phyloP scores from a whole-genome alignment of 2,329 filamentous ascomycete species.

The Diaporthe batatas region DNA sequence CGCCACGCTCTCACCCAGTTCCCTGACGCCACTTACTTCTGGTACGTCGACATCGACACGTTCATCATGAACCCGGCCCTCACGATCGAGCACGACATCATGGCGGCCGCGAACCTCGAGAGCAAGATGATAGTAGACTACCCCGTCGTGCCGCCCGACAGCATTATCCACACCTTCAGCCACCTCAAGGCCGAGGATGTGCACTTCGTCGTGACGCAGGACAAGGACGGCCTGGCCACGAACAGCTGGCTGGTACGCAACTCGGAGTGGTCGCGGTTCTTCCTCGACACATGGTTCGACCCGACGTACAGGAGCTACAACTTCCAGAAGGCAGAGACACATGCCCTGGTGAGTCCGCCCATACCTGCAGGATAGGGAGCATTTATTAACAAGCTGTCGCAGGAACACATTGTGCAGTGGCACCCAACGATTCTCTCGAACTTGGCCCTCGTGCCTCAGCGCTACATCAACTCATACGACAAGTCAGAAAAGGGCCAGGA shows the following conservation, averaged over 20 bases:
- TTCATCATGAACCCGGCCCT: conserved; percentile 88
- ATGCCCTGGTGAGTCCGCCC: conserved; percentile 80
- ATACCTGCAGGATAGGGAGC: background rate
- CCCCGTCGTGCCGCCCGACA: conserved; percentile 92
- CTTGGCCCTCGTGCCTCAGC: conserved; percentile 89
- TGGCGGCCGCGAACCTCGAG: conserved; percentile 77
- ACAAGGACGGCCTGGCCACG: conserved; percentile 81
- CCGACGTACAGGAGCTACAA: conserved; percentile 94
- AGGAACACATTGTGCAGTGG: conserved; percentile 95
- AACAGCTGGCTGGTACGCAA: conserved; percentile 85
- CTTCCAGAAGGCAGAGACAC: conserved; percentile 93
- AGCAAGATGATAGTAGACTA: conserved; percentile 85
- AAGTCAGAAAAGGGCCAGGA: conserved; percentile 67
- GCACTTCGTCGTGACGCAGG: conserved; percentile 87
- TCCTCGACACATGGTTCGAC: conserved; percentile 96
- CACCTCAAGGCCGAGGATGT: conserved; percentile 84
- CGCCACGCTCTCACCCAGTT: conserved; percentile 88
- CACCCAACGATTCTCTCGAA: conserved; percentile 95
- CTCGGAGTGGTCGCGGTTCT: conserved; percentile 92
- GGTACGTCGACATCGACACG: conserved; percentile 87
- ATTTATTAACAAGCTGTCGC: conserved; percentile 47
- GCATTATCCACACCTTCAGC: conserved; percentile 93
- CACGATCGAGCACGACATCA: conserved; percentile 78
- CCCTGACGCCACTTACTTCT: conserved; percentile 84
- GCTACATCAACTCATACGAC: conserved; percentile 84